A percentile compares a stretch with the other conserved stretches of the same genome.
Conservation (phyloP, 116 monocot genomes). For the Trichopus zeylanicus region DNA sequence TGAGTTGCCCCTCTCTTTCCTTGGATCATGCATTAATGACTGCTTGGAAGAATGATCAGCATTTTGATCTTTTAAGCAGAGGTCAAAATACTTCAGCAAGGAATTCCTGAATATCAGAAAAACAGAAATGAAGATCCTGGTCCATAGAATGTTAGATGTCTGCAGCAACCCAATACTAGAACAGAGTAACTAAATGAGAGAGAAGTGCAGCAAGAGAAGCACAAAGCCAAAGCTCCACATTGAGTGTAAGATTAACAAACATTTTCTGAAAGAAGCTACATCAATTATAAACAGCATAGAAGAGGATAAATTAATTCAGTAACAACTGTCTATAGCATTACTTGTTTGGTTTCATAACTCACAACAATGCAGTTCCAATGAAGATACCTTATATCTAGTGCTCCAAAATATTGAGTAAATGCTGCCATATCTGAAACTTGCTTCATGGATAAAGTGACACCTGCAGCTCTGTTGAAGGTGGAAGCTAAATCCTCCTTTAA, state of each 20-base stretch:
- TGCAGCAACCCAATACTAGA: too few species aligned
- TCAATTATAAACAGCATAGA: too few species aligned
- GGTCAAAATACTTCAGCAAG: slow-evolving; percentile 35
- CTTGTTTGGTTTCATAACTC: background rate
- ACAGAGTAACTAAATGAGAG: too few species aligned
- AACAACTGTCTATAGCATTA: too few species aligned
- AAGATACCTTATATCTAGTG: slow-evolving; percentile 66
- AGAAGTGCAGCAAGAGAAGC: too few species aligned
- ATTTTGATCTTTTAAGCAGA: slow-evolving; percentile 13
- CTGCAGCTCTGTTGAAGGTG: slow-evolving; percentile 39
- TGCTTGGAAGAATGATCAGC: slow-evolving; percentile 15
- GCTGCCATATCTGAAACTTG: slow-evolving; percentile 57
- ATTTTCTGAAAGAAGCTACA: too few species aligned
- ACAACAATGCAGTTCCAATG: too few species aligned
- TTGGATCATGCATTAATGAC: slow-evolving; percentile 11
- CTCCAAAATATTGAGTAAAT: slow-evolving; percentile 76
- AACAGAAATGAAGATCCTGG: background rate
- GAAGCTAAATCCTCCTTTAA: slow-evolving; percentile 62
- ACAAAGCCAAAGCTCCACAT: too few species aligned
- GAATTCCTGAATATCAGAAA: slow-evolving; percentile 31
- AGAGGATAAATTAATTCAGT: too few species aligned
- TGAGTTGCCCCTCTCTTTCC: slow-evolving; percentile 6
- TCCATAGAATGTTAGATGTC: background rate
- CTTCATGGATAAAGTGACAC: slow-evolving; percentile 30
- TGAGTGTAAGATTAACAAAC: too few species aligned